Base-by-base conservation (phyloP, 345 rosid species). In the Syzygium aromaticum region DNA sequence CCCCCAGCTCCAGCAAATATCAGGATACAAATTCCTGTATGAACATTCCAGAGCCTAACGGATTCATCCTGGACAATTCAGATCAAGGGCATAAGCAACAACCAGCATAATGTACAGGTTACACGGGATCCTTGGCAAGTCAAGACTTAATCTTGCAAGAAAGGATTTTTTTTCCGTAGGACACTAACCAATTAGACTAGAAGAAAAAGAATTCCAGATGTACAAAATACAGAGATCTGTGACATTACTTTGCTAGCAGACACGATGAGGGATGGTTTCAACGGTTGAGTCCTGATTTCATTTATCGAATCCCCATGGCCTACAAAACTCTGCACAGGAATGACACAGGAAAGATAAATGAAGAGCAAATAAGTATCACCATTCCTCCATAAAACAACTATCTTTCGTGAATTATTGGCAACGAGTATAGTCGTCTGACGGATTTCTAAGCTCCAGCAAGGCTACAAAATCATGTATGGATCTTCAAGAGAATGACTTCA, bases 1-100 rank as follows among this genome's bases (percentile, higher is more conserved):
- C 99, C 99, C 88, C 98, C 98, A 49, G 98, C 97, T 89, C 99
- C 99, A 92, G 99, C 95, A 93, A 97, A 96, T 92, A 97, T 92
- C 93, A 97, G 91, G 89, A 97, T 93, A 91, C 99, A 97, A 87
- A 97, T 95, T 88, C 99, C 99, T 64, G 99, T 95, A 86, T 97
- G 96, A 91, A 95, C 94, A 91, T 97, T 97, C 99, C 99, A 96
- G 86, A 97, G 90, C 84, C 99, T 94, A 90, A 97, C 96, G 2
- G 99, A 97, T 90, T 96, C 99, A 92, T 97, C 99, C 99, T 97
- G 89, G 61, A 86, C 73, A 88, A 90, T 33, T 54, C 63, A 59
- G 40, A 54, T 85, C 85, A 78, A 88, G 54, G 30, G 14, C n/a
- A 30, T 49, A 63, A 86, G 77, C 33, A 86, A 51, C 7, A 67